Evolutionary conservation across 208 protist genomes (phyloP).

Genomic region (Trypanosoma avium): DNA sequence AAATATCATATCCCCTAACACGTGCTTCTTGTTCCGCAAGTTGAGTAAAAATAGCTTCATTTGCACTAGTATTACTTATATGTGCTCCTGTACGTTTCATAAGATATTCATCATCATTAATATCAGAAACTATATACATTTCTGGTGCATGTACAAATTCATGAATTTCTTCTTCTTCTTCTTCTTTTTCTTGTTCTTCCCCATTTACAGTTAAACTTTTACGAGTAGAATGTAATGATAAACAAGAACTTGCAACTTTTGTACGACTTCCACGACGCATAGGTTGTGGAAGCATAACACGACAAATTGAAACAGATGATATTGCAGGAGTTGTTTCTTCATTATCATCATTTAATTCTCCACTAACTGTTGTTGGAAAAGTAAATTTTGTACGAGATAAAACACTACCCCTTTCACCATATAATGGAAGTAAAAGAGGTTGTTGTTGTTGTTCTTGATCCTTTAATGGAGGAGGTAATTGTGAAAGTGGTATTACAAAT

Average conservation of each 20-base stretch:
- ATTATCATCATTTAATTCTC: not conserved
- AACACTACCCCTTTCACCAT: not conserved
- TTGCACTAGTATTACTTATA: constrained; percentile 12
- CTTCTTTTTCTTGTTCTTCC: not conserved
- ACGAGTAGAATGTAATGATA: not conserved
- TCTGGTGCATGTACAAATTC: constrained; percentile 44
- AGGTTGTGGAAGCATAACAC: not conserved
- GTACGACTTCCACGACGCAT: not conserved
- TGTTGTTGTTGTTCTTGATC: too few species aligned
- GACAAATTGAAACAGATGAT: not conserved
- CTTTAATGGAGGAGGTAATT: not conserved
- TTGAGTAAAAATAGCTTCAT: constrained; percentile 18
- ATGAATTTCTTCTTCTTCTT: not conserved
- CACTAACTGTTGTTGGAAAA: not conserved
- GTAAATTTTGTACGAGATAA: not conserved
- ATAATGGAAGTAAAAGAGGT: not conserved
- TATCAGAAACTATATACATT: constrained; percentile 63
- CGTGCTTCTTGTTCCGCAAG: constrained; percentile 16
- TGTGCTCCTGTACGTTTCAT: constrained; percentile 40
- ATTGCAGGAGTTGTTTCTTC: not conserved
- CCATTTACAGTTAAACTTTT: not conserved
- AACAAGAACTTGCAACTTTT: not conserved
- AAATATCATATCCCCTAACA: constrained; percentile 17
- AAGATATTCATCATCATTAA: constrained; percentile 83
- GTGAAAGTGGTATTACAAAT: constrained; percentile 13